Percentiles rank a stretch among this genome's conserved stretches.
Evolutionary conservation across 2,329 filamentous ascomycete species (phyloP).

Genomic region (Alternaria sp.): DNA sequence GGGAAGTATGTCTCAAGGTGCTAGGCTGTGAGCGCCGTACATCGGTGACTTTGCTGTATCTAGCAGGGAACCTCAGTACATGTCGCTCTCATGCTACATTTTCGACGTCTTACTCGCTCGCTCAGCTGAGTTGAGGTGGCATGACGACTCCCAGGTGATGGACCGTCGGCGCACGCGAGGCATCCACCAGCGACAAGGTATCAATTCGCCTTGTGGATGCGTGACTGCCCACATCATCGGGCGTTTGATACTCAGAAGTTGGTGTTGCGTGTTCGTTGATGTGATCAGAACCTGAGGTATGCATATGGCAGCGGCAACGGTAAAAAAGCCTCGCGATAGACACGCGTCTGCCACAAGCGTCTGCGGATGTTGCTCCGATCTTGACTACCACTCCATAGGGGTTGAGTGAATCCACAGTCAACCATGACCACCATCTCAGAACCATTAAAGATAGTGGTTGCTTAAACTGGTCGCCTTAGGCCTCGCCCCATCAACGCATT

Average conservation of each 20-base stretch:
- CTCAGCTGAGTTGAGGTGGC: not conserved
- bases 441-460: slow-evolving; percentile 1
- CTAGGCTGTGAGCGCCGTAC: not conserved
- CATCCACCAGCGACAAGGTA: slow-evolving; percentile 13
- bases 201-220: not conserved
- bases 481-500: slow-evolving; percentile 15
- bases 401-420: not conserved
- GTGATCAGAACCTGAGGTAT: not conserved
- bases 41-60: not conserved
- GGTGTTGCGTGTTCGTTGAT: not conserved
- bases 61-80: not conserved
- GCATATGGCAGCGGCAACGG: not conserved
- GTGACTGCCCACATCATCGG: not conserved
- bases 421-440: slow-evolving; percentile 3
- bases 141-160: not conserved
- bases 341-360: slow-evolving; percentile 18
- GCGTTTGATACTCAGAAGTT: not conserved
- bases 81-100: not conserved
- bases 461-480: not conserved
- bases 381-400: not conserved
- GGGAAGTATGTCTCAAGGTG: not conserved
- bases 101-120: not conserved
- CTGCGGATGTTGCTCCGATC: slow-evolving; percentile 3
- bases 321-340: slow-evolving; percentile 1
- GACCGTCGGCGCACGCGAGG: not conserved